Evolutionary conservation across 2,329 filamentous ascomycete species (phyloP).

Genomic region (Laburnicola sp.): DNA sequence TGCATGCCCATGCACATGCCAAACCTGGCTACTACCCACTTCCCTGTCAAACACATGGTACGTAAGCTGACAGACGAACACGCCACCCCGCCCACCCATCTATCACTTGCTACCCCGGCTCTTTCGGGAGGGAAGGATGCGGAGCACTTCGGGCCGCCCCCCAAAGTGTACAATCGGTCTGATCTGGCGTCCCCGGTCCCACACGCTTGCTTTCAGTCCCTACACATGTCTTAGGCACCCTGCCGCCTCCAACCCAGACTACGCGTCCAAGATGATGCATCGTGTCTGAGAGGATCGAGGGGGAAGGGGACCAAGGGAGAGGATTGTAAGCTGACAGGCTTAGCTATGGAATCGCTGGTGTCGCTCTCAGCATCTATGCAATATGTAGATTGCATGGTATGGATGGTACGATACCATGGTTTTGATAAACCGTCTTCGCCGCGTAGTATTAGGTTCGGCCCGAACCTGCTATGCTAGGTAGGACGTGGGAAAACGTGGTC

Average conservation of each 20-base stretch:
- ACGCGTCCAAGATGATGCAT: neutral
- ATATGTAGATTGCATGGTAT: no score
- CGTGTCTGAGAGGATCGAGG: constrained; percentile 10
- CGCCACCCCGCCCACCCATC: constrained; percentile 8
- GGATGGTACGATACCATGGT: no score
- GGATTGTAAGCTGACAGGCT: constrained; percentile 10
- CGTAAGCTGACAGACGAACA: neutral
- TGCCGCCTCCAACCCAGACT: constrained; percentile 7
- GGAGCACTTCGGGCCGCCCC: constrained; percentile 21
- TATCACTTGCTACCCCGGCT: constrained; percentile 1
- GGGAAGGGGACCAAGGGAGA: no score
- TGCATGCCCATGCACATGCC: no score
- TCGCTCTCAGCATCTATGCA: no score
- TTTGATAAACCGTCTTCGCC: no score
- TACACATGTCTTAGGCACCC: constrained; percentile 1
- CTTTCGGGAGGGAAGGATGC: constrained; percentile 23
- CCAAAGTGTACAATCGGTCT: constrained; percentile 11
- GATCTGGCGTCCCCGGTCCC: constrained; percentile 2
- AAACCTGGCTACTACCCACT: no score
- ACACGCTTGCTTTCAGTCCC: neutral
- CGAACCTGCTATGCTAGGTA: no score
- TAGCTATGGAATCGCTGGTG: neutral
- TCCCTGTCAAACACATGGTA: no score
- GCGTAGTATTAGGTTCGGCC: no score
- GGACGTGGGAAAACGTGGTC: no score